These are phyloP conservation scores for Clavispora santaluciae DNA, from an alignment of 805 yeast genomes.

Conservation along the genomic window DNA sequence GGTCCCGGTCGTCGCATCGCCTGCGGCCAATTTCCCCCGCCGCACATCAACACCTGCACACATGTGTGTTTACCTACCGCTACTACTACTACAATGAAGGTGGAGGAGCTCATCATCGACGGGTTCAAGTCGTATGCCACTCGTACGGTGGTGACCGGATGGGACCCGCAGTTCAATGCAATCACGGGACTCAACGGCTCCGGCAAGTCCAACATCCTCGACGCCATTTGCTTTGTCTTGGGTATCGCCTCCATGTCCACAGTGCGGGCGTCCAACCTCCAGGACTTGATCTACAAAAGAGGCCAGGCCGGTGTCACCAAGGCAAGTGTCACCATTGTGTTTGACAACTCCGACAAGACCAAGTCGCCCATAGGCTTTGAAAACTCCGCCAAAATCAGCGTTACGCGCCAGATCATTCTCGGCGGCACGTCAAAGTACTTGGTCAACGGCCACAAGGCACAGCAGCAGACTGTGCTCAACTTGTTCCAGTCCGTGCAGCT, in stretches of 20 bases:
- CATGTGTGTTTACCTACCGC: neutral
- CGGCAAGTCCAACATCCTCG: conserved; percentile 93
- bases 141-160: conserved; percentile 87
- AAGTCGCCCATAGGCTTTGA: conserved; percentile 88
- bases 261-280: conserved; percentile 87
- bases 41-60: neutral
- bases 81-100: conserved; percentile 51
- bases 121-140: conserved; percentile 98
- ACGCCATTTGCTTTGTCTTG: conserved; percentile 96
- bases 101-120: conserved; percentile 94
- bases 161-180: conserved; percentile 97
- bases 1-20: too few species aligned
- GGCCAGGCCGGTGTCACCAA: conserved; percentile 98
- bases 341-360: conserved; percentile 73
- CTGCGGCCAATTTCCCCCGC: too few species aligned
- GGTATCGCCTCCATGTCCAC: conserved; percentile 95
- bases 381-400: conserved; percentile 70
- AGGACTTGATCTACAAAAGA: conserved; percentile 91
- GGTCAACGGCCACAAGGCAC: conserved; percentile 94
- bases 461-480: conserved; percentile 85
- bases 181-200: conserved; percentile 97
- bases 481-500: conserved; percentile 92
- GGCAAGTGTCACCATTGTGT: conserved; percentile 94
- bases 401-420: conserved; percentile 83
- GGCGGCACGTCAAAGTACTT: conserved; percentile 92